These are phyloP conservation scores for Sanghuangporus baumii DNA, from an alignment of 1,284 basidiomycete genomes.

Conservation along the genomic window DNA sequence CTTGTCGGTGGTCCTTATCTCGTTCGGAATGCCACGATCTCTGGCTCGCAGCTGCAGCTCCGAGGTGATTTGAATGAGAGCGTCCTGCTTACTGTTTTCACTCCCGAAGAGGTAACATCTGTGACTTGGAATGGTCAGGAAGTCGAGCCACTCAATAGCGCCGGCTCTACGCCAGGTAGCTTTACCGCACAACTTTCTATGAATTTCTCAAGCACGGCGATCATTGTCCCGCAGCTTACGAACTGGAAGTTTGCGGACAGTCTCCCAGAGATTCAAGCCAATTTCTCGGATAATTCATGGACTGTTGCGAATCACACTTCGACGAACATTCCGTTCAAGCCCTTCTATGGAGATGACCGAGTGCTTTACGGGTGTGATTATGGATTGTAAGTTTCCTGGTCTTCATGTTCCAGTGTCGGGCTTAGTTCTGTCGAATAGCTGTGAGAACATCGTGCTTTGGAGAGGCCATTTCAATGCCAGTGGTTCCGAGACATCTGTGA, in stretches of 20 bases:
- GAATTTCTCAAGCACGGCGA: background rate
- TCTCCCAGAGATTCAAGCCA: slow-evolving; percentile 55
- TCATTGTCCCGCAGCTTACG: slow-evolving; percentile 34
- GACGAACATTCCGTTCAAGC: slow-evolving; percentile 65
- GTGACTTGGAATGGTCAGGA: slow-evolving; percentile 68
- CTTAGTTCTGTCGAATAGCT: slow-evolving; percentile 35
- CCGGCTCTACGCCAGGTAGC: slow-evolving; percentile 22
- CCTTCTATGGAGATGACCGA: slow-evolving; percentile 65
- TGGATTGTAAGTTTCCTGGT: slow-evolving; percentile 54
- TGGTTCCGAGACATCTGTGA: slow-evolving; percentile 52
- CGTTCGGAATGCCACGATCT: slow-evolving; percentile 42
- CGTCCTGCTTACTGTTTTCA: slow-evolving; percentile 45
- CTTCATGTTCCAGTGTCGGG: background rate
- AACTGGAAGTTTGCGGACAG: slow-evolving; percentile 69
- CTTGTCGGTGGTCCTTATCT: slow-evolving; percentile 54
- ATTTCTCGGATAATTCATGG: slow-evolving; percentile 62
- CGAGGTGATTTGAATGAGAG: slow-evolving; percentile 43
- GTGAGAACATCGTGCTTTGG: slow-evolving; percentile 76
- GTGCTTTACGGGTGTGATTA: slow-evolving; percentile 79
- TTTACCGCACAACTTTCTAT: slow-evolving; percentile 7
- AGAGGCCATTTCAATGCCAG: slow-evolving; percentile 69
- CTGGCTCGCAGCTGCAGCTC: slow-evolving; percentile 34
- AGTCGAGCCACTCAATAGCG: slow-evolving; percentile 28
- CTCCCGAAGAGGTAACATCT: slow-evolving; percentile 40
- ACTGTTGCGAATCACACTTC: slow-evolving; percentile 56